Base-by-base conservation (phyloP, 106 monocot genomes). In the Acorus calamus region DNA sequence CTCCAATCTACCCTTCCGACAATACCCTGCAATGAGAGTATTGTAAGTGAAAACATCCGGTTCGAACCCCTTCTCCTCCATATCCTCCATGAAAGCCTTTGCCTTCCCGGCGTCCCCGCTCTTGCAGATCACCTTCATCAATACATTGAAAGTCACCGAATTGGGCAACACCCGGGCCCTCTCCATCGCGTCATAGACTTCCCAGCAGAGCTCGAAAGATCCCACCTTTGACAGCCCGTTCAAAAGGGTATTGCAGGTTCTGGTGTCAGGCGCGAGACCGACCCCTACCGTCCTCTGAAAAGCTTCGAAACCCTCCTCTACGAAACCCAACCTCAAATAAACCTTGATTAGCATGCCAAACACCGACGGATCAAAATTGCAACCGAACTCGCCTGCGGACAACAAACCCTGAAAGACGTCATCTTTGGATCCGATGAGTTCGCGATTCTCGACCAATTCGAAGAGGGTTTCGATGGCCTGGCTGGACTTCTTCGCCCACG, bases 31-130 rank as follows among this genome's bases (percentile, higher is more conserved):
- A 46, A 94, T 84, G 44, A 89, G 64, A 5, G 94, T 89, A 60
- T 94, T 94, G 63, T 89, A 94, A 2, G 94, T 94, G 55, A 89
- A 69, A 2, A 84, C 45, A n/a, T 94, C 94, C 0, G 94, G 94
- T 41, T 80, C 68, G 53, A 94, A 94, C 14, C 94, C 89, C 6
- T 80, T 62, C 10, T 56, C 7, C 54, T 83, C 87, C 78, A 88
- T 80, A 76, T 85, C 80, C 60, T 82, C 82, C 73, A 98, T 70
- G 78, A 98, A 91, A 10, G 72, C 83, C 67, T 42, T 66, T 0
- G 76, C 84, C 66, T 67, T 76, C 12, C 48, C 66, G 3, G 69
- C 77, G 49, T 71, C 76, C 5, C 75, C 69, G 7, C 73, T 65
- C 12, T 78, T 72, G 70, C 84, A 91, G 7, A 98, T 62, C 0